A percentile compares a stretch with the other conserved stretches of the same genome.
These are phyloP conservation scores for Atkinsonella hypoxylon DNA, from an alignment of 2,329 filamentous ascomycete species.

Conservation along the genomic window DNA sequence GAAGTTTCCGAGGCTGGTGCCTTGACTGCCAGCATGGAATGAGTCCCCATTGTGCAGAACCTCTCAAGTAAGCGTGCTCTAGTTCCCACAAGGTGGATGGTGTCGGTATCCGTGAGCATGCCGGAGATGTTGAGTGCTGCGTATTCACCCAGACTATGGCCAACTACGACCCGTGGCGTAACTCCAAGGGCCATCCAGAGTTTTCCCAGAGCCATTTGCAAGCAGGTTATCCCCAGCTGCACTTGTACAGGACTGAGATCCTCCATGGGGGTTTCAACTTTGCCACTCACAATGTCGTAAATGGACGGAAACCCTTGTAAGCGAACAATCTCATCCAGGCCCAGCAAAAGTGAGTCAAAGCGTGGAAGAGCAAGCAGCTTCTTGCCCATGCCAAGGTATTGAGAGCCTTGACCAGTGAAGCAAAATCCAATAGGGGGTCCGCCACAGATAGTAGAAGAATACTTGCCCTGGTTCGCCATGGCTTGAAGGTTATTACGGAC, in stretches of 20 bases:
- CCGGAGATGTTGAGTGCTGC: constrained; percentile 52
- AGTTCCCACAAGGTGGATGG: constrained; percentile 59
- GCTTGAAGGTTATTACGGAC: not conserved
- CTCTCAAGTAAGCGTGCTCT: constrained; percentile 36
- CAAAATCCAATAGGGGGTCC: constrained; percentile 26
- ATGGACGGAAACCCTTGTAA: too few species aligned
- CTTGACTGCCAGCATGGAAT: constrained; percentile 42
- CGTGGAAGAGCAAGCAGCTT: too few species aligned
- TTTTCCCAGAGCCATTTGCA: constrained; percentile 45
- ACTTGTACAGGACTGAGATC: constrained; percentile 20
- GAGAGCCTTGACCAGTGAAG: constrained; percentile 46
- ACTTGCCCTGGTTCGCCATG: not conserved
- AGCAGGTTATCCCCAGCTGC: constrained; percentile 41
- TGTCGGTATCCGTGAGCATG: constrained; percentile 58
- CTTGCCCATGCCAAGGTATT: constrained; percentile 36
- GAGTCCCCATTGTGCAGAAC: constrained; percentile 53
- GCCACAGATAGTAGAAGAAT: constrained; percentile 15
- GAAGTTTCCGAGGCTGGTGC: too few species aligned
- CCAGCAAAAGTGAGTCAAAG: constrained; percentile 32
- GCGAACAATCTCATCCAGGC: not conserved
- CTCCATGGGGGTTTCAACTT: not conserved
- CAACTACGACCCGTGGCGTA: constrained; percentile 42
- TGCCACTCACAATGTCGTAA: not conserved
- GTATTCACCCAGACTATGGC: constrained; percentile 35
- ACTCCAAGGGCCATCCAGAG: constrained; percentile 42